These are phyloP conservation scores for Fusarium musae DNA, from an alignment of 2,329 filamentous ascomycete species.

Conservation along the genomic window DNA sequence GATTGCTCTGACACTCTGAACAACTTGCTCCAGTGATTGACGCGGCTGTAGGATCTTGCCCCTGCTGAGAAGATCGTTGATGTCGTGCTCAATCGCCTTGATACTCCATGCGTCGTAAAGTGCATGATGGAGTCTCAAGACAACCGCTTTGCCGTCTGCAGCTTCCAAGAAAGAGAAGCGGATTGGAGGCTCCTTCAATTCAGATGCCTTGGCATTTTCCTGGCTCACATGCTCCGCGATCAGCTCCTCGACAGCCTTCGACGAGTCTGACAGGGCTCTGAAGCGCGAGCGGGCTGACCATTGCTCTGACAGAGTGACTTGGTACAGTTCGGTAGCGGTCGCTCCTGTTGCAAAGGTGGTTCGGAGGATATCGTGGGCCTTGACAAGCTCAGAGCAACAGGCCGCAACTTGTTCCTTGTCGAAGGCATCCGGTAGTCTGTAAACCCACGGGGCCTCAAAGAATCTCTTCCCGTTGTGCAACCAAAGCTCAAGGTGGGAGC, in stretches of 20 bases:
- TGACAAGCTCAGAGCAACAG: neutral
- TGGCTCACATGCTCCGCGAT: neutral
- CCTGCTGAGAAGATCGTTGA: neutral
- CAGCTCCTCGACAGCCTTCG: neutral
- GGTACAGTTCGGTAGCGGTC: neutral
- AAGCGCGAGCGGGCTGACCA: neutral
- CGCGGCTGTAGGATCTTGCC: rapidly evolving
- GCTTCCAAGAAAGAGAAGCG: slow-evolving; percentile 1
- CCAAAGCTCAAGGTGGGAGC: slow-evolving; percentile 25
- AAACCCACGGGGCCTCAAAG: slow-evolving; percentile 25
- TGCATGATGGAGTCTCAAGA: slow-evolving; percentile 21
- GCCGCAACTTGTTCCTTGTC: neutral
- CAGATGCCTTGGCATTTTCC: neutral
- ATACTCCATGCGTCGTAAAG: slow-evolving; percentile 28
- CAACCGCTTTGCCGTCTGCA: slow-evolving; percentile 2
- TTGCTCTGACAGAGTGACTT: neutral
- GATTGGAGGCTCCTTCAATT: slow-evolving; percentile 7
- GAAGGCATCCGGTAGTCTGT: neutral
- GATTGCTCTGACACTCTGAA: neutral
- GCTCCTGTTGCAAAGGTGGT: neutral
- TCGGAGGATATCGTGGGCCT: slow-evolving; percentile 5
- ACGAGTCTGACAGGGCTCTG: neutral
- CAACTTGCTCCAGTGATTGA: neutral
- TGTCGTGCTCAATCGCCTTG: slow-evolving; percentile 17
- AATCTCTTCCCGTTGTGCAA: slow-evolving; percentile 18